Conservation (phyloP, 257 asterid species). For the Thymus quinquecostatus region DNA sequence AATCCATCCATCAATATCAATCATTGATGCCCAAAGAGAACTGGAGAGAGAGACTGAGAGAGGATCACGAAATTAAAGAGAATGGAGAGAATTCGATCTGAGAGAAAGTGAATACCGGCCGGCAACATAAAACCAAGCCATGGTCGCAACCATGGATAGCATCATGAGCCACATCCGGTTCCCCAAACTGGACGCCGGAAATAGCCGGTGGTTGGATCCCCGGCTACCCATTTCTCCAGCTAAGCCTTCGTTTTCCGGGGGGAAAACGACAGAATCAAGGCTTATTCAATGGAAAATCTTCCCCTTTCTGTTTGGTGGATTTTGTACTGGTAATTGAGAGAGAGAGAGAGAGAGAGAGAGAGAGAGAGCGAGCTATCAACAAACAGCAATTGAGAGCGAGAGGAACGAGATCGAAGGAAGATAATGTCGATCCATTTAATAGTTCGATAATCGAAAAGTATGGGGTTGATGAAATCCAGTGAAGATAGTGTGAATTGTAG, state of each 20-base stretch:
- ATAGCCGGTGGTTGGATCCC: conserved; percentile 56
- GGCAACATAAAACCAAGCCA: conserved; percentile 81
- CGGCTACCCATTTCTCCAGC: conserved; percentile 55
- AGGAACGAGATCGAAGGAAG: neutral
- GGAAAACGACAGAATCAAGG: neutral
- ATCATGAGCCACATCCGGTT: conserved; percentile 62
- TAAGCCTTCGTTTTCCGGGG: conserved; percentile 34
- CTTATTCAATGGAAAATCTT: neutral
- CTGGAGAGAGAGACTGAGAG: neutral
- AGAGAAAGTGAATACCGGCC: conserved; percentile 49
- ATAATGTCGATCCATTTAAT: neutral
- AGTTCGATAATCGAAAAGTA: no score
- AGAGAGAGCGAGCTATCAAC: neutral
- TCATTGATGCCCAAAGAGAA: neutral
- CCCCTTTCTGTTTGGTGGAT: conserved; percentile 17
- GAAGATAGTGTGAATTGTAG: neutral
- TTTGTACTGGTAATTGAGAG: neutral
- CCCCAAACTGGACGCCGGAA: conserved; percentile 53
- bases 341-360: no score
- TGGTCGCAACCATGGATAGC: conserved; percentile 80
- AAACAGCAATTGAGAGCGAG: conserved; percentile 9
- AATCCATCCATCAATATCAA: conserved; percentile 24
- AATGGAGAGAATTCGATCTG: neutral
- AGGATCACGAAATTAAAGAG: neutral
- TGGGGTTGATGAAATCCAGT: conserved; percentile 3